These are phyloP conservation scores for Irpex rosettiformis DNA, from an alignment of 1,284 basidiomycete genomes.

Conservation along the genomic window DNA sequence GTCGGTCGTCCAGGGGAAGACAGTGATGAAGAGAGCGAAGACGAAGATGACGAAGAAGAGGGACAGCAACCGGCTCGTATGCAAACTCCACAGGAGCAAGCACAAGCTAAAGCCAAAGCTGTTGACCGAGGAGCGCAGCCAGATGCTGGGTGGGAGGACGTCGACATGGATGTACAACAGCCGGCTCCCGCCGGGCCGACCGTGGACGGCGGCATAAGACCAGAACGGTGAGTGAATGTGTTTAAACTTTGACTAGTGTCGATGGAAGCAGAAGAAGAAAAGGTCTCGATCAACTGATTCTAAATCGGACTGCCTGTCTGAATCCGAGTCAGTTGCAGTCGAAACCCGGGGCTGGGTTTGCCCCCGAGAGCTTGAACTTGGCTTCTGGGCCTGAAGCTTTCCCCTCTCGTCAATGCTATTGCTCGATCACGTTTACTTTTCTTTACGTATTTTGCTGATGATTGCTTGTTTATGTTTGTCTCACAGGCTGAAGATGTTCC, in stretches of 20 bases:
- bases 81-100: conserved; percentile 30
- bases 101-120: conserved; percentile 34
- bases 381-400: neutral
- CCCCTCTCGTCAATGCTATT: neutral
- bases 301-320: neutral
- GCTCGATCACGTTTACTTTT: neutral
- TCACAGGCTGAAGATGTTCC: conserved; percentile 73
- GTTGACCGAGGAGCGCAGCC: conserved; percentile 22
- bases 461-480: neutral
- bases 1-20: conserved; percentile 37
- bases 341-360: neutral
- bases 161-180: conserved; percentile 50
- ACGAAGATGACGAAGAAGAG: conserved; percentile 50
- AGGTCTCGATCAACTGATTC: neutral
- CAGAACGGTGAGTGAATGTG: conserved; percentile 49
- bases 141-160: conserved; percentile 61
- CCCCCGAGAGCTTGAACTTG: neutral
- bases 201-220: conserved; percentile 40
- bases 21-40: conserved; percentile 44
- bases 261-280: neutral
- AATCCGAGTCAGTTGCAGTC: neutral
- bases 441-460: neutral
- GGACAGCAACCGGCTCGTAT: conserved; percentile 53
- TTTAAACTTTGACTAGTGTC: neutral
- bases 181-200: conserved; percentile 29